These are phyloP conservation scores for Dalbergia oliveri DNA, from an alignment of 306 rosid species.

Conservation along the genomic window DNA sequence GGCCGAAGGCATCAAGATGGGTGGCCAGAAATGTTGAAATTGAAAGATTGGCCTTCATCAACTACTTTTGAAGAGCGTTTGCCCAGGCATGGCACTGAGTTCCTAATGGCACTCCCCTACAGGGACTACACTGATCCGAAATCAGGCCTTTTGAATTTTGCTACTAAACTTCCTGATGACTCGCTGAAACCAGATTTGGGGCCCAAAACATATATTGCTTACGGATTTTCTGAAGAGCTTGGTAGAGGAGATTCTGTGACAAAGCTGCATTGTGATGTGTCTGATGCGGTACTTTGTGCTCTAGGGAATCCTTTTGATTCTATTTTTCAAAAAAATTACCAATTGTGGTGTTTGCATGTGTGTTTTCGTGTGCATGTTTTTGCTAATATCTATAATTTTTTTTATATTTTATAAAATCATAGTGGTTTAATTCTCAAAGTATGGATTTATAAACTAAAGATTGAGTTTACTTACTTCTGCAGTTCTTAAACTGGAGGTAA, in stretches of 20 bases:
- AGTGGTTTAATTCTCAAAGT: not conserved
- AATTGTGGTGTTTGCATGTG: too few species aligned
- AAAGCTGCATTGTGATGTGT: slow-evolving; percentile 66
- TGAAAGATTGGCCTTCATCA: slow-evolving; percentile 71
- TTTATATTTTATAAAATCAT: not conserved
- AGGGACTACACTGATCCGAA: slow-evolving; percentile 63
- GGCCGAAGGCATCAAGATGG: slow-evolving; percentile 53
- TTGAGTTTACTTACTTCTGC: not conserved
- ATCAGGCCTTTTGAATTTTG: slow-evolving; percentile 61
- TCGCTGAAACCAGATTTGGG: slow-evolving; percentile 64
- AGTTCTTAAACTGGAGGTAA: not conserved
- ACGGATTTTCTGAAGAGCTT: slow-evolving; percentile 64
- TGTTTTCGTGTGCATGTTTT: too few species aligned
- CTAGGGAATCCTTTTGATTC: slow-evolving; percentile 31
- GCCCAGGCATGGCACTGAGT: slow-evolving; percentile 64
- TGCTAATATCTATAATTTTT: not conserved
- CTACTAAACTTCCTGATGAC: slow-evolving; percentile 56
- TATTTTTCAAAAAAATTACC: not conserved
- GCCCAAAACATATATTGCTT: slow-evolving; percentile 67
- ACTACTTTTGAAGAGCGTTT: slow-evolving; percentile 66
- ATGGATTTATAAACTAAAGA: not conserved
- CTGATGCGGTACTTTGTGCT: slow-evolving; percentile 65
- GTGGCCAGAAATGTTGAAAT: slow-evolving; percentile 68
- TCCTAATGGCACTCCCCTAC: slow-evolving; percentile 59
- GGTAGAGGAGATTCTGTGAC: slow-evolving; percentile 67